These are phyloP conservation scores for Lindgomyces ingoldianus DNA, from an alignment of 495 filamentous ascomycete genomes.

Conservation along the genomic window DNA sequence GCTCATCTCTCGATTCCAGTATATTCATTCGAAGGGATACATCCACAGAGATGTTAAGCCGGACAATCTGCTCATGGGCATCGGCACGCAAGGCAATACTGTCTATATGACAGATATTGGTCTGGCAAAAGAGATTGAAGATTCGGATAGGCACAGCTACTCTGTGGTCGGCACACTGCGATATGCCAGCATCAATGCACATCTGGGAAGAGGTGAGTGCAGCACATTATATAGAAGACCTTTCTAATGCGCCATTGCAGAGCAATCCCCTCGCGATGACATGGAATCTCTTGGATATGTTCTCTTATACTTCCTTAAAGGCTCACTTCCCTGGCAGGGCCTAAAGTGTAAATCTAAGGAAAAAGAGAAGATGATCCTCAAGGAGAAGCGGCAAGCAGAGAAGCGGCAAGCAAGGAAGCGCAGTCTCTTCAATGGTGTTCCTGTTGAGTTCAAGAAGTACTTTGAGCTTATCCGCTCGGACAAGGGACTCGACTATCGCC, in stretches of 20 bases:
- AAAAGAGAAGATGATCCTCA: conserved; percentile 99
- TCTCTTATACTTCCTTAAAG: conserved; percentile 99
- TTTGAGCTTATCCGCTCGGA: conserved; percentile 99
- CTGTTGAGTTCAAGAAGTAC: conserved; percentile 99
- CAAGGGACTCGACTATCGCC: conserved; percentile 99
- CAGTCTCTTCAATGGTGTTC: conserved; percentile 97
- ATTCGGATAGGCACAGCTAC: conserved; percentile 99
- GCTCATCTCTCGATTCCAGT: conserved; percentile 98
- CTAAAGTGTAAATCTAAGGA: conserved; percentile 99
- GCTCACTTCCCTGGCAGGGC: conserved; percentile 98
- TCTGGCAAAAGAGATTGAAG: conserved; percentile 98
- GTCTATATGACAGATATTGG: conserved; percentile 99
- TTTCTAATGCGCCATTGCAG: conserved; percentile 44
- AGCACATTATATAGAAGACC: not conserved
- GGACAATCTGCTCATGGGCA: conserved; percentile 99
- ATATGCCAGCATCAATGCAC: conserved; percentile 99
- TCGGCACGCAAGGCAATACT: conserved; percentile 99
- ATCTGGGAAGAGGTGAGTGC: conserved; percentile 87
- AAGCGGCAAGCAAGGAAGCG: no score
- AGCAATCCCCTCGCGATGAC: conserved; percentile 98
- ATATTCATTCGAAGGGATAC: conserved; percentile 99
- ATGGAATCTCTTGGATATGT: conserved; percentile 99
- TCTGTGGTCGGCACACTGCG: conserved; percentile 98
- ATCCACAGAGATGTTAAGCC: conserved; percentile 99
- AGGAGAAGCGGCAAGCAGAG: no score